Evolutionary conservation across 106 monocot species (phyloP), one percentile per base, ranked within the genome.

Genomic region (Platanthera zijinensis): DNA sequence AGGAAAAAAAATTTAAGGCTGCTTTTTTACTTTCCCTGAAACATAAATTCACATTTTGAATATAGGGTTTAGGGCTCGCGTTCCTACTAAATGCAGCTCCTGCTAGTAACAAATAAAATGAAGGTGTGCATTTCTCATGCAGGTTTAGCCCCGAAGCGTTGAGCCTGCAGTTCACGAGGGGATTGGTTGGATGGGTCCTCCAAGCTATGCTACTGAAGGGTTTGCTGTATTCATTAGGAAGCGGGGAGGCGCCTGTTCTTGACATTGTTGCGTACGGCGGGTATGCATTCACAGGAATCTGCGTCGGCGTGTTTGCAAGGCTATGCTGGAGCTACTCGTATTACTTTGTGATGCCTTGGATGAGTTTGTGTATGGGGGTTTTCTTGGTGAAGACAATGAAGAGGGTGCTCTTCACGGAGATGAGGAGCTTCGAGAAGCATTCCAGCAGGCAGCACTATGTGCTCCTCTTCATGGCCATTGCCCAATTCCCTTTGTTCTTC

Each of bases 401-500:
- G 78, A 54, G 78, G 72, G 78, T 72, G 7, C 68, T 78, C 19
- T 78, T 78, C 69, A 72, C 72, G 17, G 78, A 78, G 57, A 72
- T 78, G 78, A 72, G 80, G 80, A 84, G 50, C 67, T 77, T 77
- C 28, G 84, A 80, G 66, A 83, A 78, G 75, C 84, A 79, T 25
- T 76, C 84, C 1, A 84, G 80, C 64, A 80, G 80, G 73, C 84
- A 77, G 57, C 70, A 84, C 74, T 84, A 84, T 59, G 14, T 80
- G 8, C 21, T 84, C 73, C 80, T 84, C 19, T 77, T 84, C 48
- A 74, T 84, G 80, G 80, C 66, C 4, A 50, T 77, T 45, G 72
- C 59, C 21, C 84, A 84, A 52, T 77, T 84, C 71, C 84, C 84
- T 15, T 56, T 84, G 48, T 84, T 84, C 77, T 84, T 84, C 73